Base-by-base conservation (phyloP, 2,329 filamentous ascomycete species). In the Fusarium sp. region DNA sequence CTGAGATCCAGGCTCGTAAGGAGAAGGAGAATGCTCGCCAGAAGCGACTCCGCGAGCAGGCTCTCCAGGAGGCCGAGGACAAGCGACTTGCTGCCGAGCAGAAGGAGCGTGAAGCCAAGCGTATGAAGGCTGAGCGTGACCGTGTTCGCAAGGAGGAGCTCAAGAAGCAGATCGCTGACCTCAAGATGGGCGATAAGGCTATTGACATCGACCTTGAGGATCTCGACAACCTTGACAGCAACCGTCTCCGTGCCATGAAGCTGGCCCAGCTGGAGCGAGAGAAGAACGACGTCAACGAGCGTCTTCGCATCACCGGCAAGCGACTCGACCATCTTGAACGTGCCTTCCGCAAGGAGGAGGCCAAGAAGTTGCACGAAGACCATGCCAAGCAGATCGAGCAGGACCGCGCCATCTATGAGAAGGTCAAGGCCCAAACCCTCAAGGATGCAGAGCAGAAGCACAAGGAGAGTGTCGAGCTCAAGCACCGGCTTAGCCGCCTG, bases 321-420 rank as follows among this genome's bases (percentile, higher is more conserved):
- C 93, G 96, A 74, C 94, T 98, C 79, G 96, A 99, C 81, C 96
- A 99, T 85, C 87, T 99, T 78, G 96, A 99, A 87, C 94, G 96
- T 86, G 96, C 96, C 40, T 97, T 97, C 89, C 93, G 96, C 79
- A 94, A 96, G 83, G 96, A 98, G 85, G 96, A 99, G 84, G 86
- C 93, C 80, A 98, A 98, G 90, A 96, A 98, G 85, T 87, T 98
- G 68, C 87, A 91, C 67, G 91, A 92, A 60, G 96, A 99, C 80
- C 98, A 97, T 80, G 93, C 93, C 74, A 88, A 87, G 78, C 96
- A 99, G 85, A 92, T 92, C 81, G 90, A 95, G 80, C 87, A 85
- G 67, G 96, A 99, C 80, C 83, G 92, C 74, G 92, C 91, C 65
- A 90, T 94, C 45, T 97, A 98, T 82, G 94, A 98, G 80, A 87